phyloP scores from a whole-genome alignment of 148 eudicot species.

The Pouteria glomerata region DNA sequence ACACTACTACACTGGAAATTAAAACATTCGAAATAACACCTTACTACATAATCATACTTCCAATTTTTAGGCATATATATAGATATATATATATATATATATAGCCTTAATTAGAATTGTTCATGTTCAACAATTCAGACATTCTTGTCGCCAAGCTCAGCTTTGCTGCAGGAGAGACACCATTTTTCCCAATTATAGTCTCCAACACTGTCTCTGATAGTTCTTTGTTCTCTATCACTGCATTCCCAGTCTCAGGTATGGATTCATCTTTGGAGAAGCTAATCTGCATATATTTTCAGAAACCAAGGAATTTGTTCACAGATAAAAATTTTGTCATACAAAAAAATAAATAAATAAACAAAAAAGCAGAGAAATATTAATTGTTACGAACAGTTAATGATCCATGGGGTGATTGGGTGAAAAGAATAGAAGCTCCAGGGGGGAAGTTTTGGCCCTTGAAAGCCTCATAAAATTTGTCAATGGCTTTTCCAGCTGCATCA shows the following conservation, averaged over 20 bases:
- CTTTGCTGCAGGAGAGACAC: conserved; percentile 79
- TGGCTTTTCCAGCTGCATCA: conserved; percentile 59
- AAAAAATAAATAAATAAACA: no score
- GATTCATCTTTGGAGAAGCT: conserved; percentile 56
- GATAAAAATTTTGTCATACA: no score
- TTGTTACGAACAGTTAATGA: conserved; percentile 24
- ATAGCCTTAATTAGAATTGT: no score
- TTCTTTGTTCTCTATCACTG: conserved; percentile 60
- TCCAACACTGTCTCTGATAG: conserved; percentile 59
- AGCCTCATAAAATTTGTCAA: conserved; percentile 47
- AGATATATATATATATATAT: no score
- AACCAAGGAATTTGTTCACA: neutral
- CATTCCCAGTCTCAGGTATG: conserved; percentile 45
- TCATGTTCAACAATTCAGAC: conserved; percentile 38
- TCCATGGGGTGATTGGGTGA: conserved; percentile 58
- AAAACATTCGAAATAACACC: no score
- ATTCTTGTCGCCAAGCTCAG: conserved; percentile 58
- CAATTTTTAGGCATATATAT: no score
- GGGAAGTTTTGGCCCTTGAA: conserved; percentile 62
- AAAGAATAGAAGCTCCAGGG: conserved; percentile 71
- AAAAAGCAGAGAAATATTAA: no score
- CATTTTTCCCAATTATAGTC: conserved; percentile 61
- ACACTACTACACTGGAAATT: no score
- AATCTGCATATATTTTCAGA: conserved; percentile 39
- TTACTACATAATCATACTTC: no score